Evolutionary conservation across 352 stramenopile genomes (phyloP).

Genomic region (Phytophthora sojae): DNA sequence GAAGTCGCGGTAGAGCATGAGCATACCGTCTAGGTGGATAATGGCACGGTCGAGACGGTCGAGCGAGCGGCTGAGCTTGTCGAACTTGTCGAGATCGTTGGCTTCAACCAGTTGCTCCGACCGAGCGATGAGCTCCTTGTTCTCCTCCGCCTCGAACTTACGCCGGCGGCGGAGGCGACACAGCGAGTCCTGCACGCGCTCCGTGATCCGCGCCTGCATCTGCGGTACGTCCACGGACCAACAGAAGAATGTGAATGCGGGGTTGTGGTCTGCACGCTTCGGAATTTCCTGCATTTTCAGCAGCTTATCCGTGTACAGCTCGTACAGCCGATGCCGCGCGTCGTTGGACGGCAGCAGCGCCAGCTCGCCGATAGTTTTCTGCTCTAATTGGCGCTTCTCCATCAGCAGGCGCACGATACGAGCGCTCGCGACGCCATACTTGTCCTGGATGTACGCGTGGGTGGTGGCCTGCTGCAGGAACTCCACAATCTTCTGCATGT

Average conservation of each 20-base stretch:
- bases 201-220: constrained; percentile 68
- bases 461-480: constrained; percentile 82
- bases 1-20: constrained; percentile 91
- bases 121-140: constrained; percentile 90
- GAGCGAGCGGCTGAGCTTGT: constrained; percentile 85
- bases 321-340: constrained; percentile 80
- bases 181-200: constrained; percentile 78
- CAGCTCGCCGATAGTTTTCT: constrained; percentile 87
- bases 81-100: constrained; percentile 88
- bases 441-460: constrained; percentile 85
- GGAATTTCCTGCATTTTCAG: constrained; percentile 89
- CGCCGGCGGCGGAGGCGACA: constrained; percentile 72
- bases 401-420: constrained; percentile 88
- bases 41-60: constrained; percentile 85
- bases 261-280: constrained; percentile 90
- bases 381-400: constrained; percentile 88
- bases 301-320: constrained; percentile 78
- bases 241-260: constrained; percentile 88
- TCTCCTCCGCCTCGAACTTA: constrained; percentile 82
- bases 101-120: constrained; percentile 88
- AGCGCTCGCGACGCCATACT: constrained; percentile 81
- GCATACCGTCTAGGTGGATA: constrained; percentile 87
- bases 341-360: constrained; percentile 87
- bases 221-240: constrained; percentile 83
- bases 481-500: constrained; percentile 90